Base-by-base conservation (phyloP, 2,329 filamentous ascomycete genomes). In the Talaromyces sp. region DNA sequence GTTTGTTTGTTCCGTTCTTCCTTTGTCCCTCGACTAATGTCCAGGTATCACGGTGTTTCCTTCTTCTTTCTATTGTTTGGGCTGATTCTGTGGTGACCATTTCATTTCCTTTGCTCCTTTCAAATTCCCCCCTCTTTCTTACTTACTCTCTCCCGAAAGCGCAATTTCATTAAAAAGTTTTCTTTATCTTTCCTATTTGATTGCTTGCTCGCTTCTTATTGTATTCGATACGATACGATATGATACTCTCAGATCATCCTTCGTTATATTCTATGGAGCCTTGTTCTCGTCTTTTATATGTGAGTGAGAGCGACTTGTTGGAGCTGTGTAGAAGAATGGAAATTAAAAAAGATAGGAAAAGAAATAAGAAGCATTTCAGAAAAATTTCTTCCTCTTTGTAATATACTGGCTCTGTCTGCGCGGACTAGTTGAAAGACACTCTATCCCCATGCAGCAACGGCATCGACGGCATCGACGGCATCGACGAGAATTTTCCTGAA, bases 21-120 rank as follows among this genome's bases (percentile, higher is more conserved):
- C 43, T 60, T 56, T 63, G 37, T 50, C 49, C 60, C 62, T 63
- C 45, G 49, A 59, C 62, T 58, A 54, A 39, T 66, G 60, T 61
- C 56, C 45, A 58, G 60, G 64, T 62, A 59, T 54, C 31, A 66
- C 50, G 64, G 60, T 66, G 52, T 56, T 56, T 56, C 14, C 14
- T 27, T 8, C 7, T 33, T 16, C 16, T 22, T 10, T 50, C 45
- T 59, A 56, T 56, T 52, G 57, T 64, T 64, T 66, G 61, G 47
- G 37, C 33, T 66, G 41, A 52, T 66, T 63, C 41, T 41, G 33
- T 59, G n/a, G 52, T 65, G 39, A 56, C 45, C 33, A 13, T n/a
- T 45, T 62, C 11, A 31, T 41, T 49, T 31, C 14, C 13, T 49
- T 67, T 11, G 47, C 39, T 50, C 49, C 37, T 22, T 50, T 60